Conservation (phyloP, 495 filamentous ascomycete species). For the Aspergillus olivimuriae region DNA sequence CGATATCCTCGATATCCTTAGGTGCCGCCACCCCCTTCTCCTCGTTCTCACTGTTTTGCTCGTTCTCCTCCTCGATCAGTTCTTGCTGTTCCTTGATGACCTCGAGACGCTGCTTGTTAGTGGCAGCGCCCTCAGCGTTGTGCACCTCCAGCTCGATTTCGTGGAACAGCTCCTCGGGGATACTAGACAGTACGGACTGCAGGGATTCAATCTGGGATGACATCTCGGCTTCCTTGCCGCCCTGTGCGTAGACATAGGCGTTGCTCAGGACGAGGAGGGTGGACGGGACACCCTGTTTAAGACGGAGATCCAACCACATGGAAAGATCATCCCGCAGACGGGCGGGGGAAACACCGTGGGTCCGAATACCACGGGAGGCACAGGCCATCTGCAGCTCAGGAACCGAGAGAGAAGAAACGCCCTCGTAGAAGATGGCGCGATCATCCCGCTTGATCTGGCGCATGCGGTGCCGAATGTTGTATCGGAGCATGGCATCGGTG, state of each 20-base stretch:
- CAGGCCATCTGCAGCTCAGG: constrained; percentile 88
- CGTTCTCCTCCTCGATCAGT: constrained; percentile 92
- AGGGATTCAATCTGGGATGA: constrained; percentile 89
- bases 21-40: constrained; percentile 46
- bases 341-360: constrained; percentile 81
- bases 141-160: constrained; percentile 99
- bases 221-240: constrained; percentile 80
- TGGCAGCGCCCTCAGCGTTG: constrained; percentile 93
- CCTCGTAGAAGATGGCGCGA: constrained; percentile 89
- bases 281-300: constrained; percentile 89
- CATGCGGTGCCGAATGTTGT: constrained; percentile 96
- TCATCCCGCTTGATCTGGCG: constrained; percentile 98
- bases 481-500: constrained; percentile 94
- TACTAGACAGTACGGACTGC: constrained; percentile 82
- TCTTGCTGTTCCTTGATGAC: constrained; percentile 98
- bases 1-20: constrained; percentile 75
- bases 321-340: constrained; percentile 85
- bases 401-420: constrained; percentile 87
- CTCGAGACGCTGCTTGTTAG: constrained; percentile 98
- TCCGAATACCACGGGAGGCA: constrained; percentile 85
- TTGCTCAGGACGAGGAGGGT: constrained; percentile 94
- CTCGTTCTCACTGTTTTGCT: constrained; percentile 75
- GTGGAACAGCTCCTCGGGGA: constrained; percentile 98
- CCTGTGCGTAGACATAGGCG: constrained; percentile 87
- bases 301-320: constrained; percentile 89